Percentiles rank a stretch among this genome's conserved stretches.
These are phyloP conservation scores for Botrytis aclada DNA, from an alignment of 2,329 filamentous ascomycete genomes.

Conservation along the genomic window DNA sequence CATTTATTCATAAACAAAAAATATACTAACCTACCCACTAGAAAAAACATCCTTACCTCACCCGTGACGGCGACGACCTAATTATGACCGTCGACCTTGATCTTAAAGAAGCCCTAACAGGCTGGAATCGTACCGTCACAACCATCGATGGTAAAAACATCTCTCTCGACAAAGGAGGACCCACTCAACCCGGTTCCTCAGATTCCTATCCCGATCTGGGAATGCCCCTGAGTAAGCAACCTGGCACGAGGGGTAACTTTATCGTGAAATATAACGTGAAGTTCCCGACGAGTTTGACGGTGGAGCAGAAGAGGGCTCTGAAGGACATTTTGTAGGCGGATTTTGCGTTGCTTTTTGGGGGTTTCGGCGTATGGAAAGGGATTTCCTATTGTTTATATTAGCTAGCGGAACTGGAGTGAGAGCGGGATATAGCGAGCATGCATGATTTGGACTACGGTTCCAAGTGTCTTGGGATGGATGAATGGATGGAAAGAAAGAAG, in stretches of 20 bases:
- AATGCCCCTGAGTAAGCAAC: conserved; percentile 94
- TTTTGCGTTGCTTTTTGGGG: neutral
- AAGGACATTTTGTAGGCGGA: conserved; percentile 65
- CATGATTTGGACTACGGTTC: neutral
- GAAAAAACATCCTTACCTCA: conserved; percentile 85
- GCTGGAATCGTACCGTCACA: conserved; percentile 86
- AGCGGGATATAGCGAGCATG: neutral
- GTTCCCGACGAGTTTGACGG: conserved; percentile 76
- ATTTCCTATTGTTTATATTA: neutral
- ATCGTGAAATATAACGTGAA: conserved; percentile 88
- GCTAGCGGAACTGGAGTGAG: neutral
- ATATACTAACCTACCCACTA: conserved; percentile 39
- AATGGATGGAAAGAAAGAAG: neutral
- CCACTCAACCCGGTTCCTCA: conserved; percentile 78
- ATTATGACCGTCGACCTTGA: conserved; percentile 74
- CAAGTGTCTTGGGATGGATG: neutral
- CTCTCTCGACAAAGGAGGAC: conserved; percentile 73
- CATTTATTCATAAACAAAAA: neutral
- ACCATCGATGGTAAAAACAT: conserved; percentile 93
- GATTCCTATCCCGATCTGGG: conserved; percentile 82
- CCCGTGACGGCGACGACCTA: conserved; percentile 84
- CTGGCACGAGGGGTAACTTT: conserved; percentile 79
- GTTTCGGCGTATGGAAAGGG: neutral
- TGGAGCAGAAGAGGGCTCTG: conserved; percentile 74
- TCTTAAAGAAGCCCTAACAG: conserved; percentile 90